Conservation (phyloP, 1,284 basidiomycete genomes). For the Sanghuangporus baumii region DNA sequence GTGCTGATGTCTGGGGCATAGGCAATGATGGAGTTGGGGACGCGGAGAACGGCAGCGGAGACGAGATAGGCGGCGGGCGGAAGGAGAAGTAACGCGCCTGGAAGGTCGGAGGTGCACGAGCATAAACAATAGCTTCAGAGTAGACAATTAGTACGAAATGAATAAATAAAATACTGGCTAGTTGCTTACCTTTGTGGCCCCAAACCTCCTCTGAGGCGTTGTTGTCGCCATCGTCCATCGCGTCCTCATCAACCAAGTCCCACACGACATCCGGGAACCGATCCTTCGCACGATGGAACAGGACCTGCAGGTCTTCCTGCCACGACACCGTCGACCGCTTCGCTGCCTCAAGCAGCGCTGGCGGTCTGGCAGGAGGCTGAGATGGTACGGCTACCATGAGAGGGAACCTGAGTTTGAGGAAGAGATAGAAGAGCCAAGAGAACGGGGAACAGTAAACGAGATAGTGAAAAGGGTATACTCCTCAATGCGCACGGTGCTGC, state of each 20-base stretch:
- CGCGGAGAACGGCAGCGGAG: constrained; percentile 52
- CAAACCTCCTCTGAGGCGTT: constrained; percentile 57
- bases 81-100: constrained; percentile 81
- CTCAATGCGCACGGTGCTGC: not conserved
- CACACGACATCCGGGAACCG: constrained; percentile 92
- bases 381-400: constrained; percentile 9
- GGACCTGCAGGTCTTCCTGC: constrained; percentile 69
- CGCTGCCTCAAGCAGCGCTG: constrained; percentile 58
- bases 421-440: not conserved
- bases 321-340: constrained; percentile 60
- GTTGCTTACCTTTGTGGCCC: constrained; percentile 79
- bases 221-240: constrained; percentile 34
- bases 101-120: constrained; percentile 84
- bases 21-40: constrained; percentile 44
- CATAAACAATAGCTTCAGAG: constrained; percentile 80
- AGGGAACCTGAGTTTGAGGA: not conserved
- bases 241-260: constrained; percentile 59
- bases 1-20: constrained; percentile 53
- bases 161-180: not conserved
- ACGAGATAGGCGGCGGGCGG: constrained; percentile 48
- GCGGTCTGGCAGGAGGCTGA: constrained; percentile 33
- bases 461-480: constrained; percentile 11
- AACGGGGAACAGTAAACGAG: not conserved
- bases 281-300: constrained; percentile 78
- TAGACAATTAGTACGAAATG: not conserved